phyloP scores from a whole-genome alignment of 2,329 filamentous ascomycete genomes.

The Pseudocercospora musae region DNA sequence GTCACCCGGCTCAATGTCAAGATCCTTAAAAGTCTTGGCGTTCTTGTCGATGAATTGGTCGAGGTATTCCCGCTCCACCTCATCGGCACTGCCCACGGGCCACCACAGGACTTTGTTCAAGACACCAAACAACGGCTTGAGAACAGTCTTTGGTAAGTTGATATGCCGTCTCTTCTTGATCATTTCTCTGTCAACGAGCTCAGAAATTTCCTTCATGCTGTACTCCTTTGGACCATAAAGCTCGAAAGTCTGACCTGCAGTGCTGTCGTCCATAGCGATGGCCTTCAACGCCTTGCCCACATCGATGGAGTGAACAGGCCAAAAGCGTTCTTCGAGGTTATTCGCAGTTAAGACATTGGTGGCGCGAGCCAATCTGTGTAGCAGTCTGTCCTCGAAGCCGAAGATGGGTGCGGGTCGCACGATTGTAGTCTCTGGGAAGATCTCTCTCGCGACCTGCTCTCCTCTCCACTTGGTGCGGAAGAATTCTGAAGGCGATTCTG shows the following conservation, averaged over 20 bases:
- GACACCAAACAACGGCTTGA: slow-evolving; percentile 70
- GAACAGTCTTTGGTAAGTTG: slow-evolving; percentile 77
- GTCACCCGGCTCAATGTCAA: slow-evolving; percentile 85
- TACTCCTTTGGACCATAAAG: slow-evolving; percentile 93
- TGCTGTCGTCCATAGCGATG: slow-evolving; percentile 88
- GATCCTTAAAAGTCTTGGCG: slow-evolving; percentile 93
- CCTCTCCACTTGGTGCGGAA: slow-evolving; percentile 84
- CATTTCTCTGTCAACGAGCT: slow-evolving; percentile 88
- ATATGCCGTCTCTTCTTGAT: slow-evolving; percentile 84
- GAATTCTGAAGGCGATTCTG: slow-evolving; percentile 80
- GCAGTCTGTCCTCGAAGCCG: slow-evolving; percentile 88
- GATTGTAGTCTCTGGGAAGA: slow-evolving; percentile 96
- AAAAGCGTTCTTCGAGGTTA: slow-evolving; percentile 86
- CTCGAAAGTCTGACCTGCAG: slow-evolving; percentile 86
- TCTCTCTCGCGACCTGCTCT: slow-evolving; percentile 77
- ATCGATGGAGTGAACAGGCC: slow-evolving; percentile 90
- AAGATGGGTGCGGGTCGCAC: slow-evolving; percentile 92
- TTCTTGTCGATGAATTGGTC: slow-evolving; percentile 86
- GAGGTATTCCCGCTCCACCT: slow-evolving; percentile 88
- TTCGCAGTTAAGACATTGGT: slow-evolving; percentile 86
- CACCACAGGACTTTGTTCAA: slow-evolving; percentile 88
- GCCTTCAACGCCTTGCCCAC: slow-evolving; percentile 83
- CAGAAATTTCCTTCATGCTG: slow-evolving; percentile 79
- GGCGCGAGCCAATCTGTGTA: slow-evolving; percentile 77
- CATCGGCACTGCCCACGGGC: slow-evolving; percentile 75